Base-by-base conservation (phyloP, 306 rosid genomes). In the Arachis hypogaea region DNA sequence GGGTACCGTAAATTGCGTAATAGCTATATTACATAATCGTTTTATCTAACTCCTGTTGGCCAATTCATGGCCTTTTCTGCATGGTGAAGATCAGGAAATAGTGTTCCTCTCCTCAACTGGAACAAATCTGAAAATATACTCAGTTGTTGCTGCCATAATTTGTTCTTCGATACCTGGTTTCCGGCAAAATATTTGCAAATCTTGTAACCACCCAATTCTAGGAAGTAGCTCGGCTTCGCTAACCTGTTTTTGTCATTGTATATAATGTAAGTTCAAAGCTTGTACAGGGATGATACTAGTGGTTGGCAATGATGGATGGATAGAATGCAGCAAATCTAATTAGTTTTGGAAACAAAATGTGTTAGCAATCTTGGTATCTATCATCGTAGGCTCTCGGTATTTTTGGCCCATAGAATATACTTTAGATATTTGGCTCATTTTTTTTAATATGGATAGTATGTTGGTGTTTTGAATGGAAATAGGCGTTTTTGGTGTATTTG, bases 231-330 rank as follows among this genome's bases (percentile, higher is more conserved):
- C 44, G 61, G 77, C 73, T 67, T 59, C 68, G 44, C 68, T 62
- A 33, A 72, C 72, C 16, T 67, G 9, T 38, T 74, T n/a, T 63
- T 63, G 77, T 57, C 18, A 40, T 57, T 80, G 82, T 83, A 83
- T 68, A 80, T 80, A 74, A 45, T 72, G 73, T 41, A 67, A 56
- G 74, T 68, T 56, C 68, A 52, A 63, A 56, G 74, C 52, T 55
- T 76, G 84, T 83, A 76, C 77, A 76, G 74, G 55, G 78, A 73
- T 71, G 10, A 67, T 69, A 41, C 43, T 9, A 72, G 58, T 76
- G 30, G 61, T 28, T 57, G 62, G 71, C 51, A 60, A 75, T 50
- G 74, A 74, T 66, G 65, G 66, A 65, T 72, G 77, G 36, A 33
- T 52, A 78, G 36, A 80, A 29, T 65, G 65, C 51, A 52, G 51